Conservation (phyloP, 192 early-diverging fungal species). For the Coemansia erecta region DNA sequence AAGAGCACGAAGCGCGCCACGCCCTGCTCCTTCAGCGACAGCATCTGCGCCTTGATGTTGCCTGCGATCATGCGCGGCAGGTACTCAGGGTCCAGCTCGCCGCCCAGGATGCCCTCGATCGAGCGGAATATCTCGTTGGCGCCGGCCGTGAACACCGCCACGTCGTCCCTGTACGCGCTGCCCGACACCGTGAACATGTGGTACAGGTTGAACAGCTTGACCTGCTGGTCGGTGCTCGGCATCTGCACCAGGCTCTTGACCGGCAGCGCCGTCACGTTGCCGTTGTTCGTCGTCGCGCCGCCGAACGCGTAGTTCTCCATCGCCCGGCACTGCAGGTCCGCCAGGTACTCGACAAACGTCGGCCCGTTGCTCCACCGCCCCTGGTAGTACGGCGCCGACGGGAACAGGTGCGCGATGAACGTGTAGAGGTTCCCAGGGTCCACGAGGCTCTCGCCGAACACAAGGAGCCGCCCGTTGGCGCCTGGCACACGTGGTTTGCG, state of each 20-base stretch:
- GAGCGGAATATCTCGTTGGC: conserved; percentile 51
- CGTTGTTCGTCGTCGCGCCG: conserved; percentile 49
- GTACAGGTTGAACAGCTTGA: conserved; percentile 50
- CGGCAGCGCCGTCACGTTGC: conserved; percentile 46
- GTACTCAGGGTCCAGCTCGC: conserved; percentile 35
- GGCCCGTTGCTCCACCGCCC: conserved; percentile 53
- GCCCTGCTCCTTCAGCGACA: conserved; percentile 47
- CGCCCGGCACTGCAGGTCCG: conserved; percentile 42
- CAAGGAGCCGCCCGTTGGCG: conserved; percentile 41
- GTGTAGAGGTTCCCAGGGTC: conserved; percentile 52
- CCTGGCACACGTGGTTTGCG: conserved; percentile 49
- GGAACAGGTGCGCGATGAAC: conserved; percentile 45
- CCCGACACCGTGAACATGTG: conserved; percentile 44
- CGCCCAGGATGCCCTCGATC: conserved; percentile 42
- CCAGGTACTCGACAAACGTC: conserved; percentile 49
- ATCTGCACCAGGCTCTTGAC: conserved; percentile 47
- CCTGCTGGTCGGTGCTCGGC: conserved; percentile 49
- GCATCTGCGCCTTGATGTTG: conserved; percentile 40
- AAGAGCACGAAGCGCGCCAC: conserved; percentile 41
- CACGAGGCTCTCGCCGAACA: conserved; percentile 52
- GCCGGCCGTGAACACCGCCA: conserved; percentile 48
- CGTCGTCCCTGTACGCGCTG: conserved; percentile 36
- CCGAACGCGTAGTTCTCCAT: conserved; percentile 55
- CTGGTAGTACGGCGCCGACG: conserved; percentile 50
- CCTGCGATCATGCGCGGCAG: conserved; percentile 38